Percentiles rank a stretch among this genome's conserved stretches.
Evolutionary conservation across 1,139 yeast species (phyloP).

Genomic region (Maudiozyma humilis): DNA sequence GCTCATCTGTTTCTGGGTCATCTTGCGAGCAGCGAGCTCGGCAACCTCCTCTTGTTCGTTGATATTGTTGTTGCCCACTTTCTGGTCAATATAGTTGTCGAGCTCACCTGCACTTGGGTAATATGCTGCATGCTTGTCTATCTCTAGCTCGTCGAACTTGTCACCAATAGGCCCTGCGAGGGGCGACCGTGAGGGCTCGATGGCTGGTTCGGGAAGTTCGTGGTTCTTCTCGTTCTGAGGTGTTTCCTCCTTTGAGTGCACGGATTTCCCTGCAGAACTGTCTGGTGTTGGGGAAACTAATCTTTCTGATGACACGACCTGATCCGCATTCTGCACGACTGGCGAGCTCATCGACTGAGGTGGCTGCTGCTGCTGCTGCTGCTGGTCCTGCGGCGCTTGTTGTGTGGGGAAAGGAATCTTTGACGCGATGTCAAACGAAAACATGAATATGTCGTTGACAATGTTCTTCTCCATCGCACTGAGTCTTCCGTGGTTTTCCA

Average conservation of each 20-base stretch:
- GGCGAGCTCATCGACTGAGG: not conserved
- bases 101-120: conserved; percentile 14
- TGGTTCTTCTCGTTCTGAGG: conserved; percentile 3
- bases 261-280: not conserved
- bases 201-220: not conserved
- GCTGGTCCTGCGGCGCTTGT: conserved; percentile 2
- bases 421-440: conserved; percentile 27
- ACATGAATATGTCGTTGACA: conserved; percentile 22
- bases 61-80: conserved; percentile 7
- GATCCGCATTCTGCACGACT: not conserved
- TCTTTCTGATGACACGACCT: not conserved
- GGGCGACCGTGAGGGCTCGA: conserved; percentile 8
- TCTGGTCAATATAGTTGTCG: conserved; percentile 12
- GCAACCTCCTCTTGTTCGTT: not conserved
- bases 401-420: conserved; percentile 20
- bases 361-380: conserved; percentile 1
- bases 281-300: conserved; percentile 1
- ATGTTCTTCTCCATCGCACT: conserved; percentile 14
- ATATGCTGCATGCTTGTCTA: conserved; percentile 8
- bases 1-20: conserved; percentile 3
- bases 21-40: not conserved
- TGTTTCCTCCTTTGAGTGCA: not conserved
- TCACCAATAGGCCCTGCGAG: too few relatives aligned
- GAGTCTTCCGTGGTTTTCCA: conserved; percentile 14
- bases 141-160: conserved; percentile 3